A percentile compares a stretch with the other conserved stretches of the same genome.
These are phyloP conservation scores for Oleoguttula mirabilis DNA, from an alignment of 495 filamentous ascomycete genomes.

Conservation along the genomic window DNA sequence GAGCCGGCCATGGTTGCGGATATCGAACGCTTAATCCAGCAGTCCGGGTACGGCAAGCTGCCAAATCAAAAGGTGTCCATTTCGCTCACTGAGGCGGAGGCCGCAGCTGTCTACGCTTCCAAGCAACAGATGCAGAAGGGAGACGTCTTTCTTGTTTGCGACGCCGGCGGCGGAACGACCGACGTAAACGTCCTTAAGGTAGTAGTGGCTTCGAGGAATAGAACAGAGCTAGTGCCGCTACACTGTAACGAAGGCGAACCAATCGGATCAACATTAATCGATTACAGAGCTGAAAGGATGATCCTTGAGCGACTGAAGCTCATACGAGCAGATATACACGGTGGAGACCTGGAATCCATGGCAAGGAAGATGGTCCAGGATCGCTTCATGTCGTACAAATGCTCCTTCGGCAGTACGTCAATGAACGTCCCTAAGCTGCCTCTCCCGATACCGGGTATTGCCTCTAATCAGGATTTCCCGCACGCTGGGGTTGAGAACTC, in stretches of 20 bases:
- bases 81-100: constrained; percentile 56
- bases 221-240: constrained; percentile 7
- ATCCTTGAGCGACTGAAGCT: neutral
- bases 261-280: constrained; percentile 5
- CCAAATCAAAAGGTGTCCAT: constrained; percentile 39
- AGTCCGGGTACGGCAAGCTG: constrained; percentile 39
- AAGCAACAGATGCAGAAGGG: constrained; percentile 27
- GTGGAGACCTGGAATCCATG: neutral
- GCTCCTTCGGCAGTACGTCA: neutral
- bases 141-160: constrained; percentile 41
- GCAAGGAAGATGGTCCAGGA: constrained; percentile 6
- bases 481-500: constrained; percentile 6
- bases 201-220: neutral
- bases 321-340: neutral
- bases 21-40: constrained; percentile 6
- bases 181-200: constrained; percentile 25
- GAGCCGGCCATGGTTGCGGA: constrained; percentile 42
- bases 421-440: constrained; percentile 6
- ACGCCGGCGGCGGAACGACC: constrained; percentile 44
- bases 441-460: constrained; percentile 1
- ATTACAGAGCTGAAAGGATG: neutral
- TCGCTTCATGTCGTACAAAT: constrained; percentile 4
- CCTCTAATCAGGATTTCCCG: neutral
- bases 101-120: constrained; percentile 47
- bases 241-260: constrained; percentile 1